phyloP scores from a whole-genome alignment of 2,329 filamentous ascomycete genomes.

The Aspergillus sp. region DNA sequence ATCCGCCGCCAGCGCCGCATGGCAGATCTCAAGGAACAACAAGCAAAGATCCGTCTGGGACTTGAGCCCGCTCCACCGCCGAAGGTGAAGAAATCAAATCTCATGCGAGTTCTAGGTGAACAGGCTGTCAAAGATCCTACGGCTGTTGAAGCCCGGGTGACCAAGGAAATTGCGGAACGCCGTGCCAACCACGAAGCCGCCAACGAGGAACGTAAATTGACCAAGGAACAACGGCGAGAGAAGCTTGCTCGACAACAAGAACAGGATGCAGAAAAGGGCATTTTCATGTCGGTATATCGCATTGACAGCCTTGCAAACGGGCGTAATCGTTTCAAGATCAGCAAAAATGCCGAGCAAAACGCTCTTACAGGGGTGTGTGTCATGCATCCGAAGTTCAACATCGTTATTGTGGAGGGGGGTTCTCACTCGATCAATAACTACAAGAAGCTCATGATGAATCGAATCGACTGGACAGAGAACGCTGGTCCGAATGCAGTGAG shows the following conservation, averaged over 20 bases:
- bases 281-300: constrained; percentile 83
- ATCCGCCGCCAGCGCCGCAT: constrained; percentile 84
- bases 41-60: constrained; percentile 91
- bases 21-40: constrained; percentile 91
- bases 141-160: constrained; percentile 91
- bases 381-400: constrained; percentile 81
- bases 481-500: constrained; percentile 59
- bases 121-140: constrained; percentile 94
- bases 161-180: constrained; percentile 85
- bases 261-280: constrained; percentile 81
- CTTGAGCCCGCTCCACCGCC: constrained; percentile 86
- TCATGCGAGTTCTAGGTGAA: constrained; percentile 95
- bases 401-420: constrained; percentile 91
- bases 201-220: constrained; percentile 84
- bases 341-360: constrained; percentile 86
- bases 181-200: constrained; percentile 70
- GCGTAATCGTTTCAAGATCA: constrained; percentile 89
- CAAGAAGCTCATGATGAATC: constrained; percentile 88
- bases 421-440: constrained; percentile 78
- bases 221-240: constrained; percentile 79
- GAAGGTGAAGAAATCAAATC: constrained; percentile 94
- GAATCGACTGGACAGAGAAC: constrained; percentile 94
- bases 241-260: constrained; percentile 82
- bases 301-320: constrained; percentile 87
- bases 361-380: constrained; percentile 86